Conservation (phyloP, 1,139 yeast genomes). For the Yamadazyma diospyri region DNA sequence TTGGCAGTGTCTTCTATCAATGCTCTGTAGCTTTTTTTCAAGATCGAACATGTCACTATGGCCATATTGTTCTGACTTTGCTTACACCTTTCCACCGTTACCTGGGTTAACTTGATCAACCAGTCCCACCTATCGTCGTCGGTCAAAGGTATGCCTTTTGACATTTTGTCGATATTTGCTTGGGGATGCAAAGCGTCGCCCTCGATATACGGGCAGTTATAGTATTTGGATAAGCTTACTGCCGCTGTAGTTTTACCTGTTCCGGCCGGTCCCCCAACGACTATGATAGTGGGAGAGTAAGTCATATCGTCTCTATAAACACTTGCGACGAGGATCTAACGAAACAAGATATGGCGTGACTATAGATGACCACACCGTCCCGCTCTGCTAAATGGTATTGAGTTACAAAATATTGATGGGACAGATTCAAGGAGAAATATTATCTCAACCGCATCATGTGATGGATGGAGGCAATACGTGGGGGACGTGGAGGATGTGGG, state of each 20-base stretch:
- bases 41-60: slow-evolving; percentile 80
- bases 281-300: slow-evolving; percentile 23
- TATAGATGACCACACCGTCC: no score
- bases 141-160: slow-evolving; percentile 68
- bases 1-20: slow-evolving; percentile 35
- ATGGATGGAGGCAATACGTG: slow-evolving; percentile 1
- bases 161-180: slow-evolving; percentile 78
- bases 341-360: no score
- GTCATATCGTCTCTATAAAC: no score
- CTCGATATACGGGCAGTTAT: slow-evolving; percentile 62
- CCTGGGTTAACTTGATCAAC: slow-evolving; percentile 53
- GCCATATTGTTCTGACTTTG: slow-evolving; percentile 24
- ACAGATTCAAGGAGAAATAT: no score
- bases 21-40: slow-evolving; percentile 71
- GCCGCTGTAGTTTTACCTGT: slow-evolving; percentile 89
- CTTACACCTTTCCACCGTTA: slow-evolving; percentile 34
- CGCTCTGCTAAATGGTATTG: no score
- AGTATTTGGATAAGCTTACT: slow-evolving; percentile 39
- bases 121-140: slow-evolving; percentile 94
- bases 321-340: no score
- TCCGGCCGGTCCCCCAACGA: slow-evolving; percentile 89
- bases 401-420: no score
- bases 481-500: slow-evolving; percentile 1
- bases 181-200: slow-evolving; percentile 82
- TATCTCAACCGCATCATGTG: slow-evolving; percentile 1